Percentiles rank a stretch among this genome's conserved stretches.
Conservation (phyloP, 2,329 filamentous ascomycete genomes). For the Neofusicoccum cordaticola region DNA sequence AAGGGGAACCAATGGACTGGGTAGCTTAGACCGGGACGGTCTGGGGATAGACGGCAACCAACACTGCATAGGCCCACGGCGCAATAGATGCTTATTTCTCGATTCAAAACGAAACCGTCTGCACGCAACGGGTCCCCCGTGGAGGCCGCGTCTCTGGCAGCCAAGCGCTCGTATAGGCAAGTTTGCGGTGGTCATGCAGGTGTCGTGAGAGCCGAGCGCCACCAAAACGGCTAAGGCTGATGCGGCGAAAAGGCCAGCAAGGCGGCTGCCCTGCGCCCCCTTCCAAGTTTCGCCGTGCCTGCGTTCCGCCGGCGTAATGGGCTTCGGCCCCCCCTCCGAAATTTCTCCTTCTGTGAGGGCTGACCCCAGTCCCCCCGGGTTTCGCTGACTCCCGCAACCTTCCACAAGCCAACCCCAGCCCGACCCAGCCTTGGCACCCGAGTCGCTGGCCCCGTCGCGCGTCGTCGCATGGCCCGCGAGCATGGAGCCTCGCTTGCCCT, state of each 20-base stretch:
- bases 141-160: neutral
- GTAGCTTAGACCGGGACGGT: neutral
- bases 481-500: neutral
- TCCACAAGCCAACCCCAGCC: neutral
- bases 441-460: neutral
- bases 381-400: neutral
- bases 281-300: neutral
- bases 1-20: neutral
- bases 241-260: neutral
- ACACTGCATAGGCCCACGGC: neutral
- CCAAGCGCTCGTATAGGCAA: neutral
- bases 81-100: neutral
- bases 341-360: neutral
- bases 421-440: neutral
- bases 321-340: neutral
- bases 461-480: neutral
- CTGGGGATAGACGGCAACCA: neutral
- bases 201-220: conserved; percentile 1
- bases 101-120: neutral
- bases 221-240: neutral
- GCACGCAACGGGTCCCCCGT: neutral
- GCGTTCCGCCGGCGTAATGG: neutral
- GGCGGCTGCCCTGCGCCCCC: neutral
- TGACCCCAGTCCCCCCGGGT: conserved; percentile 4
- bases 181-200: neutral